A percentile compares a stretch with the other conserved stretches of the same genome.
Conservation (phyloP, 2,329 filamentous ascomycete species). For the Chaetomium sp. region DNA sequence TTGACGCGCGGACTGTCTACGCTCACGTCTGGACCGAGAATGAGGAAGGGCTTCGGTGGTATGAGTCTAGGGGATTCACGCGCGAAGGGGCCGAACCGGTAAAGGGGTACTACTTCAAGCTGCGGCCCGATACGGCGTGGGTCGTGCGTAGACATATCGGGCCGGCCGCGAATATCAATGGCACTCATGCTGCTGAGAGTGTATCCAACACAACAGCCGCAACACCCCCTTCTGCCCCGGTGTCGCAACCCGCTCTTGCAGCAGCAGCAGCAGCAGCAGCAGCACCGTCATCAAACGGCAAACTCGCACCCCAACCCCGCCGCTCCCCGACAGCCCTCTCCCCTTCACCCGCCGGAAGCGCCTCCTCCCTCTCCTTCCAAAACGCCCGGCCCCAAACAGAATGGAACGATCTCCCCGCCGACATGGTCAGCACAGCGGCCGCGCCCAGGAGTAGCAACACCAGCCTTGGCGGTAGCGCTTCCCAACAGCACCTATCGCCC, state of each 20-base stretch:
- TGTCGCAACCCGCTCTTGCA: background rate
- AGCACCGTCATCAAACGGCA: background rate
- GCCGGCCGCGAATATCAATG: background rate
- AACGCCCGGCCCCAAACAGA: constrained; percentile 53
- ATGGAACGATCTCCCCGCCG: constrained; percentile 60
- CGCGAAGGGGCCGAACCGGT: constrained; percentile 40
- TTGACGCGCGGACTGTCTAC: constrained; percentile 43
- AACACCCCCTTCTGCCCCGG: background rate
- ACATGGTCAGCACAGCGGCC: constrained; percentile 39
- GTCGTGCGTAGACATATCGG: constrained; percentile 44
- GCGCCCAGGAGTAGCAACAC: background rate
- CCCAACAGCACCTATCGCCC: background rate
- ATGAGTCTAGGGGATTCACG: constrained; percentile 50
- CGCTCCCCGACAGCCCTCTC: constrained; percentile 5
- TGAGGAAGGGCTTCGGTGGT: constrained; percentile 57
- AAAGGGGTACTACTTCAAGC: constrained; percentile 54
- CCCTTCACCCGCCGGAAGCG: background rate
- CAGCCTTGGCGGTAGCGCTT: background rate
- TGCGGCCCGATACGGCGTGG: constrained; percentile 56
- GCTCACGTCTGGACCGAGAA: constrained; percentile 66
- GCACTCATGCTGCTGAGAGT: background rate
- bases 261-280: constrained; percentile 10
- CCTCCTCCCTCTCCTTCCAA: constrained; percentile 44
- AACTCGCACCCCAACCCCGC: background rate
- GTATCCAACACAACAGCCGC: background rate